A percentile compares a stretch with the other conserved stretches of the same genome.
Conservation (phyloP, 139 green algal species). For the Chlamydomonas sp. region DNA sequence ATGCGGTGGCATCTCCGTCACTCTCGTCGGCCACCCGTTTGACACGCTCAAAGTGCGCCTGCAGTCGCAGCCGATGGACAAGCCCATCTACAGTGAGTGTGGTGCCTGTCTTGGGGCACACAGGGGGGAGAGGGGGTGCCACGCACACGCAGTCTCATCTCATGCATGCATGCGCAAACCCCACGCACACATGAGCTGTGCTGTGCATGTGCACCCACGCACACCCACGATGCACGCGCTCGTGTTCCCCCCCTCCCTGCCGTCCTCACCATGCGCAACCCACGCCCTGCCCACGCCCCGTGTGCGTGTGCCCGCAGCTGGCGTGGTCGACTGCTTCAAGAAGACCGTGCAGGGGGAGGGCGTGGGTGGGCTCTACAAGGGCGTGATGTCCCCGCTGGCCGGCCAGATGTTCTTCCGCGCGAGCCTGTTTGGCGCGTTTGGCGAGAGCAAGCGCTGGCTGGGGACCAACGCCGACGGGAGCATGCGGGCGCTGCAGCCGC, state of each 20-base stretch:
- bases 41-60: constrained; percentile 90
- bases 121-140: no score
- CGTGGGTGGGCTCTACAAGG: constrained; percentile 84
- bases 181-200: no score
- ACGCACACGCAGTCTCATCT: not conserved
- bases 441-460: constrained; percentile 70
- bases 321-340: constrained; percentile 76
- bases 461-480: constrained; percentile 70
- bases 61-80: constrained; percentile 75
- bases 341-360: constrained; percentile 92
- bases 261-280: not conserved
- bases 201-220: no score
- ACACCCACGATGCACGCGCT: no score
- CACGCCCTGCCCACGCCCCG: no score
- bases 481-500: constrained; percentile 31
- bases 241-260: no score
- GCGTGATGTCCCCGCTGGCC: constrained; percentile 80
- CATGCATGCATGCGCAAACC: no score
- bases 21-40: constrained; percentile 80
- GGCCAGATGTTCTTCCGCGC: constrained; percentile 92
- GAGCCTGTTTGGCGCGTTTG: constrained; percentile 82
- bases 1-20: constrained; percentile 80
- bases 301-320: no score
- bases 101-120: not conserved
- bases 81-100: constrained; percentile 82